Evolutionary conservation across 306 rosid species (phyloP), one percentile per base, ranked within the genome.

Genomic region (Herpetospermum pedunculosum): DNA sequence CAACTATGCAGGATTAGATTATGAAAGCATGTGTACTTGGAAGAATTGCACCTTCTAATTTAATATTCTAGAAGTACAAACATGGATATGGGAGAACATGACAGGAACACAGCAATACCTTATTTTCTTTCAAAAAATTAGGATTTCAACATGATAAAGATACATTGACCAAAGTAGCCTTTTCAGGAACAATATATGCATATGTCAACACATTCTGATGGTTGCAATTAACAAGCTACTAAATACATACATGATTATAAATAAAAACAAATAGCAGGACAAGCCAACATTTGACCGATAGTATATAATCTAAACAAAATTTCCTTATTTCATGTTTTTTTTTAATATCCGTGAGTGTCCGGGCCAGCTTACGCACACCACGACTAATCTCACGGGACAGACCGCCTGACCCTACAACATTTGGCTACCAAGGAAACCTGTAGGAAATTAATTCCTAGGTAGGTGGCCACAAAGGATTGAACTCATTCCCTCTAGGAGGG

Each of bases 1-100:
- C 67, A 81, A 80, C 69, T 62, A 78, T 77, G 64, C 68, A 76
- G 28, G 25, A 70, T 55, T 28, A 58, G 23, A 55, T 7, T 70
- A 69, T 32, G 53, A 25, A 16, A n/a, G 43, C 30, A 16, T 26
- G 26, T 53, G 64, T 60, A 29, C 54, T 12, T 21, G 37, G 70
- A 35, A 62, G 44, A 62, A 34, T 18, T 21, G 44, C 41, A 28
- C 26, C 43, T 15, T 32, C 44, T 32, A 40, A 29, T 16, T 30
- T 16, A 58, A 58, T 47, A 16, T 47, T 58, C 38, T 14, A 60
- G 14, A n/a, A 32, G 44, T 63, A 63, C 25, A 35, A 63, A 63
- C 68, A 63, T 40, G 12, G 29, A 35, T 32, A 16, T 26, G 43
- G 43, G 68, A 18, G 28, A 34, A 34, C 69, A 60, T 16, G 43